Evolutionary conservation across 257 asterid genomes (phyloP), one percentile per base, ranked within the genome.

Genomic region (Rauvolfia tetraphylla): DNA sequence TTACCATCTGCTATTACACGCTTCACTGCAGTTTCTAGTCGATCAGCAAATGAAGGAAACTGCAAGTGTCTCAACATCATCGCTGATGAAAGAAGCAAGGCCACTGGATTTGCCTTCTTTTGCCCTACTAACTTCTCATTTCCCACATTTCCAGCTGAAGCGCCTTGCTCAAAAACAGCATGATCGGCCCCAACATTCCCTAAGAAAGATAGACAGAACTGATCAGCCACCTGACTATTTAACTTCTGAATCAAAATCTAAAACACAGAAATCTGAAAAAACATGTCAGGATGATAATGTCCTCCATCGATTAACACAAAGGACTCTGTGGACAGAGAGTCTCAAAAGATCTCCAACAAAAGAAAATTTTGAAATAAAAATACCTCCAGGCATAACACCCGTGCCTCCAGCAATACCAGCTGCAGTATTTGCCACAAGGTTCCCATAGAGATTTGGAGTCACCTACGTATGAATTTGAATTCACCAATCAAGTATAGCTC

Each of bases 381-480:
- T 84, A 93, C 97, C 97, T 66, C 98, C 97, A 76, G 95, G 99
- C 97, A 93, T 95, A 86, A 95, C 93, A 71, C 99, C 99, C 33
- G 97, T 91, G 66, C 99, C 99, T 73, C 99, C 99, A 51, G 98
- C 98, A 83, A 95, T 93, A 87, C 99, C 99, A 73, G 99, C 99
- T 46, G 98, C 98, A 53, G 87, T 89, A 83, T 95, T 93, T 74
- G 97, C 85, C 41, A 95, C 90, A 79, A 95, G 88, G 81, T 95
- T 93, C 61, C 99, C 98, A 29, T 95, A 95, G 25, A 95, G 97
- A 88, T 95, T 95, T 56, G 97, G 99, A 63, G 99, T 95, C 71
- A 95, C 97, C 99, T 95, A 85, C 79, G 83, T 69, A 67, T 38
- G 70, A 34, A 66, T 61, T 77, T 57, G 65, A 46, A 29, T 57